Evolutionary conservation across 768 basidiomycete species (phyloP).

Genomic region (Phaeotremella skinneri): DNA sequence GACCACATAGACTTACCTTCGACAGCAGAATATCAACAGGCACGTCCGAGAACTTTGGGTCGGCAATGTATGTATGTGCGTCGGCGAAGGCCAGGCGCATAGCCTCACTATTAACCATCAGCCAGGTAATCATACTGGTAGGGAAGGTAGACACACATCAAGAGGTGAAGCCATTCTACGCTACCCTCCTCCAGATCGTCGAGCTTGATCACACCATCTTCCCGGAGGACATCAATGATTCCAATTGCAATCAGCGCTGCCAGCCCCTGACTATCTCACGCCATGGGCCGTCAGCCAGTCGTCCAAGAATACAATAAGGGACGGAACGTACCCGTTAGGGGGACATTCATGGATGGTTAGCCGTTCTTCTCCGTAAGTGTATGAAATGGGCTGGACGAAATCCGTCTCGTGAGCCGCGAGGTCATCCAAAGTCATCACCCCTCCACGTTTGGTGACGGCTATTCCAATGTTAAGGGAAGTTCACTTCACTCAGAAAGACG

Average conservation of each 20-base stretch:
- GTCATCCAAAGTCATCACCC: constrained; percentile 87
- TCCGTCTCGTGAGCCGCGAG: constrained; percentile 72
- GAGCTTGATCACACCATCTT: constrained; percentile 65
- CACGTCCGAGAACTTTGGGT: constrained; percentile 69
- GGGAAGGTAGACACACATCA: constrained; percentile 46
- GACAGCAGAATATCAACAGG: constrained; percentile 76
- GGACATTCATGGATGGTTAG: constrained; percentile 21
- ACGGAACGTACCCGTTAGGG: constrained; percentile 11
- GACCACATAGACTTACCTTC: constrained; percentile 58
- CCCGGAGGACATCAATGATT: constrained; percentile 78
- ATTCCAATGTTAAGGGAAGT: constrained; percentile 44
- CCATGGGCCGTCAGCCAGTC: constrained; percentile 94
- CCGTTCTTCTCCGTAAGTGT: constrained; percentile 64
- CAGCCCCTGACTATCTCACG: constrained; percentile 83
- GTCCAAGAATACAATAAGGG: neutral
- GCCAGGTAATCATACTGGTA: neutral
- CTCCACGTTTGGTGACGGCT: constrained; percentile 69
- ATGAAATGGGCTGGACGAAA: constrained; percentile 80
- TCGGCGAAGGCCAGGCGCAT: constrained; percentile 63
- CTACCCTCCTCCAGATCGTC: constrained; percentile 81
- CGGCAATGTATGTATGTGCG: constrained; percentile 66
- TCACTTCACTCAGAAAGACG: constrained; percentile 5
- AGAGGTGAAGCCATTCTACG: constrained; percentile 74
- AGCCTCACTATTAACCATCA: constrained; percentile 11
- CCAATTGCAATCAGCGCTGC: constrained; percentile 86